phyloP scores from a whole-genome alignment of 768 basidiomycete genomes.

The Leccinum olivaceopallidum region DNA sequence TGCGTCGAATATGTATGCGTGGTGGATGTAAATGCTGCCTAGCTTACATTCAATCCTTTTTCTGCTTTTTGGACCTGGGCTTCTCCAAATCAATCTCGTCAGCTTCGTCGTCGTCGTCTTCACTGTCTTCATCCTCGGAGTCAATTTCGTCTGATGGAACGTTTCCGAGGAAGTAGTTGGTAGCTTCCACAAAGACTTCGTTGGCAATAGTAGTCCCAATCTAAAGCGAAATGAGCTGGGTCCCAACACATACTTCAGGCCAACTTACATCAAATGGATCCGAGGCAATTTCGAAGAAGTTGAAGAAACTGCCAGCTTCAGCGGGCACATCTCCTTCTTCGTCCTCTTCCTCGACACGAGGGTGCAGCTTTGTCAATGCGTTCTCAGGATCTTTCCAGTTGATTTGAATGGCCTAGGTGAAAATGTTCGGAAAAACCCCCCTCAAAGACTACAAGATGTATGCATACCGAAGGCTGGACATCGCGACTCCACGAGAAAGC shows the following conservation, averaged over 20 bases:
- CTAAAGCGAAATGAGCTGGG: slow-evolving; percentile 38
- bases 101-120: slow-evolving; percentile 75
- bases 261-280: slow-evolving; percentile 69
- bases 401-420: slow-evolving; percentile 59
- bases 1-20: slow-evolving; percentile 13
- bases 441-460: background rate
- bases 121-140: slow-evolving; percentile 65
- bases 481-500: slow-evolving; percentile 81
- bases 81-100: slow-evolving; percentile 90
- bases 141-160: slow-evolving; percentile 59
- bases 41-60: slow-evolving; percentile 35
- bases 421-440: background rate
- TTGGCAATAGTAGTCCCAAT: slow-evolving; percentile 70
- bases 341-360: slow-evolving; percentile 55
- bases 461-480: slow-evolving; percentile 62
- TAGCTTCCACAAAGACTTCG: slow-evolving; percentile 79
- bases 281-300: slow-evolving; percentile 69
- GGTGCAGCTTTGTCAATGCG: slow-evolving; percentile 78
- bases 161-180: slow-evolving; percentile 79
- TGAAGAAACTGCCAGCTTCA: slow-evolving; percentile 85
- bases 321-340: slow-evolving; percentile 58
- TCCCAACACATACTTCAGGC: slow-evolving; percentile 1
- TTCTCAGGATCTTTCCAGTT: slow-evolving; percentile 80
- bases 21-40: slow-evolving; percentile 12
- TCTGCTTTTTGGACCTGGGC: slow-evolving; percentile 75